Evolutionary conservation across 192 early-diverging fungal species (phyloP).

Genomic region (Cetraspora pellucida): DNA sequence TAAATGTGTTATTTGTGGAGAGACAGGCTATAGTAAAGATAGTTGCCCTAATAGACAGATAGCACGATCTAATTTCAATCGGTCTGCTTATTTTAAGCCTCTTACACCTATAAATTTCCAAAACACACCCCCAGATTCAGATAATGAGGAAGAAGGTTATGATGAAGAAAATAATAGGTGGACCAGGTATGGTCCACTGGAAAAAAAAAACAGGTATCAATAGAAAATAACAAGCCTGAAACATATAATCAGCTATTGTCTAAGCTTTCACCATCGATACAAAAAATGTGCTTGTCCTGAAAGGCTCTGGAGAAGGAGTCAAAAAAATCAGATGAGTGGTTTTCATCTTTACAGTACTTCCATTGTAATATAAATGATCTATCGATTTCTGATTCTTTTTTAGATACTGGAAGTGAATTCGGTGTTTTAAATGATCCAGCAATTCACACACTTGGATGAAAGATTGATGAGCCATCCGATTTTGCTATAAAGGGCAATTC

Average conservation of each 20-base stretch:
- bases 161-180: neutral
- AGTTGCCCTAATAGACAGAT: no score
- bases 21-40: neutral
- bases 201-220: slow-evolving; percentile 4
- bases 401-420: neutral
- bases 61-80: no score
- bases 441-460: neutral
- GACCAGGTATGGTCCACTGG: neutral
- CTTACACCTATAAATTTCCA: no score
- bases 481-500: neutral
- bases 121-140: neutral
- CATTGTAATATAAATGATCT: neutral
- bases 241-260: neutral
- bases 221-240: neutral
- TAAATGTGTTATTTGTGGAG: neutral
- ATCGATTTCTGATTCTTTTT: neutral
- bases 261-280: neutral
- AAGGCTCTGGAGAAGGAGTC: neutral
- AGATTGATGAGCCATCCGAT: neutral
- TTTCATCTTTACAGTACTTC: neutral
- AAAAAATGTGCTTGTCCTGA: neutral
- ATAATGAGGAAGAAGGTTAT: neutral
- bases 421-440: neutral
- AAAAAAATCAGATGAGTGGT: neutral
- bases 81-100: no score